Evolutionary conservation across 768 basidiomycete species (phyloP).

Genomic region (Tulasnella sp.): DNA sequence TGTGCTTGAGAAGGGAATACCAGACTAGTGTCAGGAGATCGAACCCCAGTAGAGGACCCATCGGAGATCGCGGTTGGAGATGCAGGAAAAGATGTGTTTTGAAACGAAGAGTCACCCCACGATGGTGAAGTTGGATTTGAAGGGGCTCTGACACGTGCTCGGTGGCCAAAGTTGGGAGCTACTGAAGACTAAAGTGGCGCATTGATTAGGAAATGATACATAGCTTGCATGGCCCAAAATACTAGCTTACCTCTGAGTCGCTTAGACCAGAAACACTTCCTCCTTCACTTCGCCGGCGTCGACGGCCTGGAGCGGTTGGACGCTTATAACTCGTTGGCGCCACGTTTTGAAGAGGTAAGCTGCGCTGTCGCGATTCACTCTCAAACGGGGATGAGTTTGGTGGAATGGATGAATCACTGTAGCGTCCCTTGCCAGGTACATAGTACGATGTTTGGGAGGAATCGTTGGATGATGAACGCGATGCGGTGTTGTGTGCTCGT

Average conservation of each 20-base stretch:
- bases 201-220: not conserved
- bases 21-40: not conserved
- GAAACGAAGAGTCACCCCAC: not conserved
- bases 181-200: not conserved
- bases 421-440: not conserved
- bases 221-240: not conserved
- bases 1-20: not conserved
- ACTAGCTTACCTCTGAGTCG: slow-evolving; percentile 54
- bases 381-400: slow-evolving; percentile 46
- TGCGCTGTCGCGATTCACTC: slow-evolving; percentile 51
- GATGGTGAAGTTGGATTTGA: slow-evolving; percentile 10
- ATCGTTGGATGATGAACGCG: slow-evolving; percentile 14
- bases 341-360: slow-evolving; percentile 43
- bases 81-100: not conserved
- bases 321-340: slow-evolving; percentile 63
- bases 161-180: not conserved
- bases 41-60: not conserved
- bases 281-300: slow-evolving; percentile 56
- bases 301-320: slow-evolving; percentile 48
- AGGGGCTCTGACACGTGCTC: slow-evolving; percentile 2
- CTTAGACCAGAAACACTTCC: slow-evolving; percentile 40
- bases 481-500: not conserved
- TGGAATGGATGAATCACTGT: not conserved
- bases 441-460: slow-evolving; percentile 8
- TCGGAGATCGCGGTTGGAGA: not conserved